Conservation (phyloP, 108 stramenopile species). For the Nannochloropsis gaditana region DNA sequence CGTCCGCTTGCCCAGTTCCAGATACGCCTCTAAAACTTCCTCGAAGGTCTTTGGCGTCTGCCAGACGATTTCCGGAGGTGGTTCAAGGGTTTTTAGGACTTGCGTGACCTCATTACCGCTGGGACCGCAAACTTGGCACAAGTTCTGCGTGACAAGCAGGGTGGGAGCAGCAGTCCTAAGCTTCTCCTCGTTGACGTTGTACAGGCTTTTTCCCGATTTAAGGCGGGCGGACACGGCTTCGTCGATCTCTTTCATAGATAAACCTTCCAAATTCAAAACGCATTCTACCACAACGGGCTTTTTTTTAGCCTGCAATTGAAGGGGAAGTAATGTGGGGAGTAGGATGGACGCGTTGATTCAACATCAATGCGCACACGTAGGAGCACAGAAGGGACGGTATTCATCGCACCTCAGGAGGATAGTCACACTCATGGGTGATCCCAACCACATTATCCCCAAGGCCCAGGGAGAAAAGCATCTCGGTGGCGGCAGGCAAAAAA, state of each 20-base stretch:
- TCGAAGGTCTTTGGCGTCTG: slow-evolving; percentile 12
- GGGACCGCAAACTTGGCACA: slow-evolving; percentile 12
- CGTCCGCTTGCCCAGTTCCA: slow-evolving; percentile 32
- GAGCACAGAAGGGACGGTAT: background rate
- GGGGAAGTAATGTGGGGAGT: background rate
- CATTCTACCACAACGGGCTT: background rate
- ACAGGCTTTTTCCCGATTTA: slow-evolving; percentile 57
- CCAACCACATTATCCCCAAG: slow-evolving; percentile 42
- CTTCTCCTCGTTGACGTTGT: slow-evolving; percentile 58
- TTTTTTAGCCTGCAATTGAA: background rate
- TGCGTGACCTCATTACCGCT: slow-evolving; percentile 3
- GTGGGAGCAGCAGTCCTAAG: slow-evolving; percentile 58
- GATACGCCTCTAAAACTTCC: background rate
- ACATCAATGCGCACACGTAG: background rate
- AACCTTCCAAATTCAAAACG: background rate
- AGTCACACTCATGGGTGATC: slow-evolving; percentile 57
- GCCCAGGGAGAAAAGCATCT: slow-evolving; percentile 34
- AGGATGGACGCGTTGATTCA: background rate
- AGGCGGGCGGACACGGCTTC: slow-evolving; percentile 52
- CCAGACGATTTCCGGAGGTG: background rate
- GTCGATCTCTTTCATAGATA: slow-evolving; percentile 56
- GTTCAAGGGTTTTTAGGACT: background rate
- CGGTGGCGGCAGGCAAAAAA: slow-evolving; percentile 40
- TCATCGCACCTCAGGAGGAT: slow-evolving; percentile 31
- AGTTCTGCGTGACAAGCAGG: slow-evolving; percentile 71